These are phyloP conservation scores for Tylopilus vinaceipallidus DNA, from an alignment of 768 basidiomycete genomes.

Conservation along the genomic window DNA sequence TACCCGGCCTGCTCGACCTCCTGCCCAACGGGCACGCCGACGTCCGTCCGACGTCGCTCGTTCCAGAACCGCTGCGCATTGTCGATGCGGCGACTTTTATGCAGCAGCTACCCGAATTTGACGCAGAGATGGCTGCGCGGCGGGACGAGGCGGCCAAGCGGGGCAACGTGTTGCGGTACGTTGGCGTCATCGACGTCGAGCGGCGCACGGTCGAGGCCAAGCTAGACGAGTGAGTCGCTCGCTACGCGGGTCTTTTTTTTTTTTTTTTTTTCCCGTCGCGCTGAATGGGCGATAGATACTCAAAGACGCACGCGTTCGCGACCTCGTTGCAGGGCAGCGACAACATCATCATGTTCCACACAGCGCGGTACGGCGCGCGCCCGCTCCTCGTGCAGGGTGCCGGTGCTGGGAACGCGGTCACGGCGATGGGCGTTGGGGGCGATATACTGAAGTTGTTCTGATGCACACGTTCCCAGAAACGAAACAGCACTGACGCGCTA, in stretches of 20 bases:
- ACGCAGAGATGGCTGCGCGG: constrained; percentile 71
- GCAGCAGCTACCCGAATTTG: constrained; percentile 74
- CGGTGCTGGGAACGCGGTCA: constrained; percentile 97
- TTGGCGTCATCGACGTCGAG: constrained; percentile 89
- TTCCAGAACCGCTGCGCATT: constrained; percentile 70
- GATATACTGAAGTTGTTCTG: constrained; percentile 66
- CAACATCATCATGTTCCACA: constrained; percentile 98
- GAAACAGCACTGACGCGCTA: constrained; percentile 6
- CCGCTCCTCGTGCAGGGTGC: constrained; percentile 95
- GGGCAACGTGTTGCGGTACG: constrained; percentile 87
- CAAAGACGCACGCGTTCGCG: constrained; percentile 87
- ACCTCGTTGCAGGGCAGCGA: constrained; percentile 95
- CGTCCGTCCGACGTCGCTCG: constrained; percentile 81
- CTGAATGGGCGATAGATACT: no score
- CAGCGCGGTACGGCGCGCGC: constrained; percentile 81
- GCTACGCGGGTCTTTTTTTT: no score
- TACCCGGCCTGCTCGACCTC: constrained; percentile 47
- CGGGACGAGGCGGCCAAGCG: constrained; percentile 75
- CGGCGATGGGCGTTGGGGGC: constrained; percentile 95
- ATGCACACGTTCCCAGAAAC: neutral
- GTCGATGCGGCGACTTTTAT: constrained; percentile 85
- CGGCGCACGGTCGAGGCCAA: constrained; percentile 69
- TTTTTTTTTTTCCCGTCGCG: no score
- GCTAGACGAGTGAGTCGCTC: constrained; percentile 70
- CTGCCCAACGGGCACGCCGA: constrained; percentile 79